A percentile compares a stretch with the other conserved stretches of the same genome.
Evolutionary conservation across 1,139 yeast genomes (phyloP).

Genomic region (Zygotorulaspora mrakii): DNA sequence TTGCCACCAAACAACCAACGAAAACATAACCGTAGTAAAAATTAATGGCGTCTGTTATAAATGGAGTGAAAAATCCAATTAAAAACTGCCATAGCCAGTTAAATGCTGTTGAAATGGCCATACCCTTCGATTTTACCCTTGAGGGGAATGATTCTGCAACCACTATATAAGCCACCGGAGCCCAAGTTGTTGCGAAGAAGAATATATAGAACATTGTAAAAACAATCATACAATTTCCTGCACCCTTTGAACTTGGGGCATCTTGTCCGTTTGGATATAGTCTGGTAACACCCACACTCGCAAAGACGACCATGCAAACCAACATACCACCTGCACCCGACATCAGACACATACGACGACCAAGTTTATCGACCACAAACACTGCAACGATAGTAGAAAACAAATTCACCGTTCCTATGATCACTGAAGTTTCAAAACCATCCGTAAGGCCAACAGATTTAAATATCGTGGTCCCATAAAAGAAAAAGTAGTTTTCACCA

Average conservation of each 20-base stretch:
- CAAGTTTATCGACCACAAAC: slow-evolving; percentile 57
- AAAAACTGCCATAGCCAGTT: slow-evolving; percentile 76
- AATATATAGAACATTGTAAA: slow-evolving; percentile 70
- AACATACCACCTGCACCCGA: slow-evolving; percentile 58
- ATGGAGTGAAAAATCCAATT: slow-evolving; percentile 68
- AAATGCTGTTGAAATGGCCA: slow-evolving; percentile 64
- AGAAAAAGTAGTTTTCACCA: slow-evolving; percentile 71
- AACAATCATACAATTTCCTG: slow-evolving; percentile 72
- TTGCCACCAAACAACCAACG: slow-evolving; percentile 57
- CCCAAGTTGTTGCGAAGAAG: slow-evolving; percentile 79
- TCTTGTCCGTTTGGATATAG: slow-evolving; percentile 49
- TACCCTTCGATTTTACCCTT: slow-evolving; percentile 69
- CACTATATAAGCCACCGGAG: slow-evolving; percentile 68
- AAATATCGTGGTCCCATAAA: slow-evolving; percentile 68
- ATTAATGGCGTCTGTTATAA: slow-evolving; percentile 50
- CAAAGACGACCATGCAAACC: slow-evolving; percentile 54
- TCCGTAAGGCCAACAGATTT: slow-evolving; percentile 64
- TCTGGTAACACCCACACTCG: slow-evolving; percentile 57
- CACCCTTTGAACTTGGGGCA: slow-evolving; percentile 41
- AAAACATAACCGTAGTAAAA: slow-evolving; percentile 68
- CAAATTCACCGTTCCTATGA: slow-evolving; percentile 69
- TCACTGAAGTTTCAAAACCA: slow-evolving; percentile 65
- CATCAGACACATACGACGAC: slow-evolving; percentile 59
- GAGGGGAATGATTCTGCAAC: slow-evolving; percentile 72
- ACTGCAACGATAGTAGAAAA: slow-evolving; percentile 63